Evolutionary conservation across 306 rosid genomes (phyloP).

Genomic region (Quercus parvula): DNA sequence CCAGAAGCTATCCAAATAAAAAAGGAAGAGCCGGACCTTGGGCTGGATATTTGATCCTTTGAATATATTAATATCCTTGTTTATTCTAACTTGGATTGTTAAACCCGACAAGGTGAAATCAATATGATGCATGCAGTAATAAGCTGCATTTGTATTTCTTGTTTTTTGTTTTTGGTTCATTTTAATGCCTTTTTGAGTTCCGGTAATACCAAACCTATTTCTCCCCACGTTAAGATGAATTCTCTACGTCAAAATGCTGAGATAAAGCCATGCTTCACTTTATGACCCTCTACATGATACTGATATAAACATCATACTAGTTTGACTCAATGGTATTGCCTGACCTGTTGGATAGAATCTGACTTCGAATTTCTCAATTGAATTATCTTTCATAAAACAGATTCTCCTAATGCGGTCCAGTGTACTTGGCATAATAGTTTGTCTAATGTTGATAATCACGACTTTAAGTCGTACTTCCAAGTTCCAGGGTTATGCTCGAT

Average conservation of each 20-base stretch:
- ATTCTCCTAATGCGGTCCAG: no score
- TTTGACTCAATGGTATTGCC: no score
- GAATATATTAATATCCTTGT: not conserved
- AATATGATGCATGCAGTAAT: no score
- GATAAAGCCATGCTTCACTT: not conserved
- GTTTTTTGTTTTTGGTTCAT: not conserved
- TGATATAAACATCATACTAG: no score
- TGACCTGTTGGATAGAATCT: no score
- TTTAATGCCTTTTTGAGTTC: not conserved
- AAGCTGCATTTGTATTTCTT: not conserved
- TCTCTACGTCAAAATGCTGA: not conserved
- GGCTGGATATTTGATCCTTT: not conserved
- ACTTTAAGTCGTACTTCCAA: no score
- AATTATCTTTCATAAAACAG: no score
- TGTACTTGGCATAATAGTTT: no score
- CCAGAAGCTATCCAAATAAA: not conserved
- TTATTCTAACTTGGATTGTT: not conserved
- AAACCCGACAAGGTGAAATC: not conserved
- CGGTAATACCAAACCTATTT: not conserved
- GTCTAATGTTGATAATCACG: no score
- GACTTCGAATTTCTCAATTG: no score
- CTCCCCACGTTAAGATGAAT: not conserved
- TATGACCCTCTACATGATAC: no score
- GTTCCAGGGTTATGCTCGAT: no score
- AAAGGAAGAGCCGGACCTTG: conserved; percentile 36